phyloP scores from a whole-genome alignment of 768 basidiomycete species.

The Boletus insuetus region DNA sequence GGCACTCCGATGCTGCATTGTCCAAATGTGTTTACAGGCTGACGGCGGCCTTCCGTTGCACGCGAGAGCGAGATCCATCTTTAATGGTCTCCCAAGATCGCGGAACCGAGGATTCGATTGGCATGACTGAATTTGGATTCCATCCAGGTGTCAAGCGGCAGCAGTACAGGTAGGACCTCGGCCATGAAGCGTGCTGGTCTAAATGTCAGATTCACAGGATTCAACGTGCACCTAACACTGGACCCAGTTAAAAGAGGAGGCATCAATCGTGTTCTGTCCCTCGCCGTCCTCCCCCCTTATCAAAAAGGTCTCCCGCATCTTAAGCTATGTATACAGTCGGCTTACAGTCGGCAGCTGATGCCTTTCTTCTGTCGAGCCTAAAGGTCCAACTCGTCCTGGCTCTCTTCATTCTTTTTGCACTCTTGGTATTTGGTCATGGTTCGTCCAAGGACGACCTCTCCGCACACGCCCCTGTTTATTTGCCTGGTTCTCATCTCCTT shows the following conservation, averaged over 20 bases:
- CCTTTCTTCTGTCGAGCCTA: conserved; percentile 34
- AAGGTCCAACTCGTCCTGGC: conserved; percentile 34
- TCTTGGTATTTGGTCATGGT: conserved; percentile 37
- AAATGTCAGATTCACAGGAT: conserved; percentile 25
- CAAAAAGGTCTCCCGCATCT: conserved; percentile 24
- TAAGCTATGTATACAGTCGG: conserved; percentile 42
- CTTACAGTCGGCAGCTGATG: conserved; percentile 37
- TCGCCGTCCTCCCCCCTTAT: conserved; percentile 26
- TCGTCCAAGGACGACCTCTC: conserved; percentile 46
- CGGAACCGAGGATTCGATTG: conserved; percentile 31
- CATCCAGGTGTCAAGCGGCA: conserved; percentile 10
- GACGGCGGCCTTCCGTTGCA: conserved; percentile 14
- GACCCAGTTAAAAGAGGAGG: conserved; percentile 22
- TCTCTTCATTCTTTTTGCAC: conserved; percentile 34
- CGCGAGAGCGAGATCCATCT: conserved; percentile 22
- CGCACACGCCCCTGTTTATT: conserved; percentile 43
- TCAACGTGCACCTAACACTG: conserved; percentile 21
- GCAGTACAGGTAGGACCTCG: conserved; percentile 17
- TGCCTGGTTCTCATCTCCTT: conserved; percentile 58
- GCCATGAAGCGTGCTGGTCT: conserved; percentile 21
- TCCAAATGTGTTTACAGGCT: conserved; percentile 7
- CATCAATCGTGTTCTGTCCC: conserved; percentile 21
- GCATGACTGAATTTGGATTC: conserved; percentile 18
- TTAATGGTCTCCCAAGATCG: conserved; percentile 4
- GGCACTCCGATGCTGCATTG: conserved; percentile 9